A percentile compares a stretch with the other conserved stretches of the same genome.
Evolutionary conservation across 352 stramenopile genomes (phyloP).

Genomic region (Globisporangium cederbergense): DNA sequence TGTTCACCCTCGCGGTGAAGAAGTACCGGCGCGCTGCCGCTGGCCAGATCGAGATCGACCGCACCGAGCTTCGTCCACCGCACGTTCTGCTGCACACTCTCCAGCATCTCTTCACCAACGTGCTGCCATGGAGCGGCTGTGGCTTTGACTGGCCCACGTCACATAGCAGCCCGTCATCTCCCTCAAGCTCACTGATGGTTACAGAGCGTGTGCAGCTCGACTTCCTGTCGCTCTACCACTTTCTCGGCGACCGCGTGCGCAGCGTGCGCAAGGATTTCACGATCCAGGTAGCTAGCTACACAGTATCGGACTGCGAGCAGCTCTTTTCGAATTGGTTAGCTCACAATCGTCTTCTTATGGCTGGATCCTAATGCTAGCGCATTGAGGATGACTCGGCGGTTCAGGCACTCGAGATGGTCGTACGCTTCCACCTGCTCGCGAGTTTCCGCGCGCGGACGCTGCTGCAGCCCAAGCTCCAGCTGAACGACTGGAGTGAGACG

Average conservation of each 20-base stretch:
- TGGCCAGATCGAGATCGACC: slow-evolving; percentile 26
- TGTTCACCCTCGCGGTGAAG: slow-evolving; percentile 29
- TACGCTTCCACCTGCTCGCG: slow-evolving; percentile 55
- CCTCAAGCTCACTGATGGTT: background rate
- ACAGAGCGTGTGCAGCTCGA: slow-evolving; percentile 9
- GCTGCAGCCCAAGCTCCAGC: slow-evolving; percentile 16
- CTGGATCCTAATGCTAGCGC: slow-evolving; percentile 19
- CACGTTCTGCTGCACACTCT: slow-evolving; percentile 38
- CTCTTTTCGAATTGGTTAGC: background rate
- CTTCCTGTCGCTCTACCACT: slow-evolving; percentile 70
- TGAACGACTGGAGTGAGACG: slow-evolving; percentile 59
- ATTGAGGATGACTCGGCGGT: slow-evolving; percentile 32
- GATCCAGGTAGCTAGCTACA: slow-evolving; percentile 38
- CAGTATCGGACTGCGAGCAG: background rate
- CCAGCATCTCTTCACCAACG: slow-evolving; percentile 36
- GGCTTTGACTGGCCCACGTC: slow-evolving; percentile 26
- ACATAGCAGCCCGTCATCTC: no score
- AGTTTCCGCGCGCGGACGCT: slow-evolving; percentile 37
- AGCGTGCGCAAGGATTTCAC: slow-evolving; percentile 73
- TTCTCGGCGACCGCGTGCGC: slow-evolving; percentile 63
- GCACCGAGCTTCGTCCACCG: slow-evolving; percentile 27
- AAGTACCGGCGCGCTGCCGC: slow-evolving; percentile 56
- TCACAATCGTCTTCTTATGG: background rate
- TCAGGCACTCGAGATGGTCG: slow-evolving; percentile 41
- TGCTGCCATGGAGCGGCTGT: slow-evolving; percentile 30